These are phyloP conservation scores for Daphne laureola DNA, from an alignment of 441 rosid genomes.

Conservation along the genomic window DNA sequence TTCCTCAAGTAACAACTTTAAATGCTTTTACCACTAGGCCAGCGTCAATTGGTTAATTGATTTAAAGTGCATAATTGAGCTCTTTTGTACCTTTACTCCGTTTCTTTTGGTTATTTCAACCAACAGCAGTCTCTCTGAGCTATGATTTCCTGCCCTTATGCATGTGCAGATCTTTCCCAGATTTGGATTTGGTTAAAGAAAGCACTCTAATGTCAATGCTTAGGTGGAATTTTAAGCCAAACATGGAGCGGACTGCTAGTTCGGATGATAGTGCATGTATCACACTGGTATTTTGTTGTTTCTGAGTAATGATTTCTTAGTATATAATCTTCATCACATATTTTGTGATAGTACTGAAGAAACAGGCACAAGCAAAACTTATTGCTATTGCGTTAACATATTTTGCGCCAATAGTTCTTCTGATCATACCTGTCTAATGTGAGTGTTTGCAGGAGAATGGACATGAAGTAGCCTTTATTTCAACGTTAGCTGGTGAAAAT, in stretches of 20 bases:
- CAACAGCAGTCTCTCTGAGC: background rate
- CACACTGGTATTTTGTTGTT: constrained; percentile 28
- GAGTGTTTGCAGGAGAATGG: constrained; percentile 39
- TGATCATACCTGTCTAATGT: constrained; percentile 14
- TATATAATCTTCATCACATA: background rate
- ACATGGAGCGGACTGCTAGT: constrained; percentile 45
- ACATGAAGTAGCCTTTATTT: constrained; percentile 52
- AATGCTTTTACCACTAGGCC: too few species aligned
- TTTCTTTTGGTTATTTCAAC: too few species aligned
- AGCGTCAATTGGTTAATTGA: too few species aligned
- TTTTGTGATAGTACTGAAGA: constrained; percentile 1
- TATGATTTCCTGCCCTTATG: constrained; percentile 5
- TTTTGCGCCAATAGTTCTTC: constrained; percentile 11
- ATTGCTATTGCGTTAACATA: constrained; percentile 3
- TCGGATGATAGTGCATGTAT: constrained; percentile 37
- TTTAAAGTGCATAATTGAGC: too few species aligned
- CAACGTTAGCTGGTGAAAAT: constrained; percentile 33
- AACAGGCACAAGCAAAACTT: background rate
- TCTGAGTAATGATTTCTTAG: background rate
- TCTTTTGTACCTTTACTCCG: too few species aligned
- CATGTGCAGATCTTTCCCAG: constrained; percentile 50
- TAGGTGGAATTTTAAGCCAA: constrained; percentile 59
- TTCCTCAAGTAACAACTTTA: too few species aligned
- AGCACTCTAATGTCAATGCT: constrained; percentile 45
- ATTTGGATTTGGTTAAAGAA: constrained; percentile 48